Conservation (phyloP, 73 alveolate species). For the Tetrahymena elliotti region DNA sequence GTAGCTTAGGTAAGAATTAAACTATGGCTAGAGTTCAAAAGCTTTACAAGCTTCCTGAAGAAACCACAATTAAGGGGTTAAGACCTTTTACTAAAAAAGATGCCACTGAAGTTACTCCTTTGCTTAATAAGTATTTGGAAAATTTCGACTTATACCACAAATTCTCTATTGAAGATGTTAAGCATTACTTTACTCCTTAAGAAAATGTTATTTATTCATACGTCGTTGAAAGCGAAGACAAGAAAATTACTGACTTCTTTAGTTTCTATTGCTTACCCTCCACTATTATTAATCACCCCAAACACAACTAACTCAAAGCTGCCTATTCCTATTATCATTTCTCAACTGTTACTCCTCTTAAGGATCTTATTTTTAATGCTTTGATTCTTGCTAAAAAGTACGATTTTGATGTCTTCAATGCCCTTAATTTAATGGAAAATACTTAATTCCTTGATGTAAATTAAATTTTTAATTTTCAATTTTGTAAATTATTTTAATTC, state of each 20-base stretch:
- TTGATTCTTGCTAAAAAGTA: constrained; percentile 82
- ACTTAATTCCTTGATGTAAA: constrained; percentile 48
- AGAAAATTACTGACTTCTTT: constrained; percentile 90
- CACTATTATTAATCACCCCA: constrained; percentile 74
- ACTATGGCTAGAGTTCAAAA: constrained; percentile 80
- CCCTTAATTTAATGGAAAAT: constrained; percentile 93
- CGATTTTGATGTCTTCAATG: constrained; percentile 95
- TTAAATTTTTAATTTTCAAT: background rate
- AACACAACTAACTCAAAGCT: constrained; percentile 63
- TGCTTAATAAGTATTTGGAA: constrained; percentile 60
- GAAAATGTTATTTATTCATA: constrained; percentile 76
- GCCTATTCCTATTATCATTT: constrained; percentile 83
- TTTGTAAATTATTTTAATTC: constrained; percentile 1
- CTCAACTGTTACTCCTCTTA: constrained; percentile 66
- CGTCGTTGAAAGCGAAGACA: constrained; percentile 85
- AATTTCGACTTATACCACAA: constrained; percentile 50
- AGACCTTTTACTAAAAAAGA: constrained; percentile 88
- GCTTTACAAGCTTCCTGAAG: constrained; percentile 76
- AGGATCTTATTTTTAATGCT: constrained; percentile 73
- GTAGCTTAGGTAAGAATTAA: constrained; percentile 21
- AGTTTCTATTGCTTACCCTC: constrained; percentile 90
- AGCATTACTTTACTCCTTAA: constrained; percentile 75
- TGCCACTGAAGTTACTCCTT: constrained; percentile 55
- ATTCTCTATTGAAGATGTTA: constrained; percentile 68
- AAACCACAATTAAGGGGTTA: constrained; percentile 65